A percentile compares a stretch with the other conserved stretches of the same genome.
Evolutionary conservation across 2,329 filamentous ascomycete species (phyloP).

Genomic region (Rhynchosporium agropyri): DNA sequence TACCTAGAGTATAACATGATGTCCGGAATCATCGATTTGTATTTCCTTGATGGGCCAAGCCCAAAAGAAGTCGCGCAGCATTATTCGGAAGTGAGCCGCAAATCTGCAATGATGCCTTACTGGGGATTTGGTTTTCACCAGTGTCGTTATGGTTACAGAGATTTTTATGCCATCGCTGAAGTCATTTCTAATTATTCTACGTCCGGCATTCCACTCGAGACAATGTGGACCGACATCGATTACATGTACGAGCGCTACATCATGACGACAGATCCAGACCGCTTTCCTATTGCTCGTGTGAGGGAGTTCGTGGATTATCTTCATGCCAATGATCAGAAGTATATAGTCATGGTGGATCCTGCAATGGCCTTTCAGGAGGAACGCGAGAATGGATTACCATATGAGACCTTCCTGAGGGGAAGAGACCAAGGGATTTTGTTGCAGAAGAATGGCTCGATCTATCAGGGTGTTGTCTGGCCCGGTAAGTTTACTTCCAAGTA

Average conservation of each 20-base stretch:
- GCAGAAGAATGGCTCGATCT: constrained; percentile 57
- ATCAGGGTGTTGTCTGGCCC: constrained; percentile 76
- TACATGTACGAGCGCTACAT: constrained; percentile 57
- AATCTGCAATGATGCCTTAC: constrained; percentile 65
- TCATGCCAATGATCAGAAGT: constrained; percentile 67
- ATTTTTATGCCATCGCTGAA: constrained; percentile 68
- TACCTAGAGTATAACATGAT: constrained; percentile 80
- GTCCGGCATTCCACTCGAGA: constrained; percentile 67
- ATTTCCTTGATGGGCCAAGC: constrained; percentile 62
- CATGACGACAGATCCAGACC: constrained; percentile 50
- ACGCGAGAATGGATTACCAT: constrained; percentile 35
- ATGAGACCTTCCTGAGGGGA: constrained; percentile 51
- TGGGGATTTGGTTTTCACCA: constrained; percentile 66
- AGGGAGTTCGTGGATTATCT: constrained; percentile 67
- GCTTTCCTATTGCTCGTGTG: constrained; percentile 64
- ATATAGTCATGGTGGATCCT: constrained; percentile 79
- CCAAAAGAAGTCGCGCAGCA: constrained; percentile 61
- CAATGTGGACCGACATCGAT: constrained; percentile 69
- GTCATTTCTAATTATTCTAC: constrained; percentile 68
- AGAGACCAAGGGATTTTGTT: neutral
- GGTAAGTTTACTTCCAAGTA: neutral
- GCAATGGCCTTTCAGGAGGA: constrained; percentile 55
- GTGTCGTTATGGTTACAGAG: constrained; percentile 64
- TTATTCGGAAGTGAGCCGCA: constrained; percentile 58
- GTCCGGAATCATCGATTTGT: constrained; percentile 77